Base-by-base conservation (phyloP, 176 grass and related monocot genomes). In the Raddia distichophylla region DNA sequence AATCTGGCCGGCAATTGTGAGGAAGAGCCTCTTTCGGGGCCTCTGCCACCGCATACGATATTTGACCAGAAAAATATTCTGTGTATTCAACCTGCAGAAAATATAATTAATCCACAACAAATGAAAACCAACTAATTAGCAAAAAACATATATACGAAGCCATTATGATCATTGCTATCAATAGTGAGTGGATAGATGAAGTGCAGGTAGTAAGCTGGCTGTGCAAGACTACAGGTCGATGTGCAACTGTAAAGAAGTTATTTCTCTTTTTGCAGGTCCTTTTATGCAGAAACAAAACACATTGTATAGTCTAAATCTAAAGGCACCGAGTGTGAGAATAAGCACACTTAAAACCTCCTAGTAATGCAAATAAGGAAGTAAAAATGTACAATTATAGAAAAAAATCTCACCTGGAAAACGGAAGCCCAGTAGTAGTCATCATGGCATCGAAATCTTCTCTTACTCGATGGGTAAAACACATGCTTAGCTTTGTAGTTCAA, bases 361-460 rank as follows among this genome's bases (percentile, higher is more conserved):
- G 18, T 64, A 40, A 85, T 64, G 50, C 18, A 63, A 71, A 27
- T 47, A 64, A 63, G 1, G 16, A 82, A 20, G 33, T 47, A 64
- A 63, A 0, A 16, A 82, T 15, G 33, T 32, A 54, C 33, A 45
- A 42, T 17, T 43, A 55, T 13, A 71, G 5, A 8, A 76, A 50
- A 58, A 85, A 72, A 61, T 78, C 70, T 91, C 55, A 94, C 95
- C 92, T 95, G 88, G 66, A 98, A 94, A 85, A 98, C 80, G 67
- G 92, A 94, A 85, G 95, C 88, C 95, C 95, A 98, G 69, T 98
- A 98, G 85, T 98, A 98, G 67, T 98, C 95, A 86, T 98, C 90
- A 55, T 81, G 90, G 68, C 95, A 98, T 46, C 81, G 88, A 46
- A 94, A 94, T 84, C 67, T 94, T 76, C 83, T 89, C 55, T 87